Conservation (phyloP, 108 stramenopile species). For the Chaetoceros tenuissimus region DNA sequence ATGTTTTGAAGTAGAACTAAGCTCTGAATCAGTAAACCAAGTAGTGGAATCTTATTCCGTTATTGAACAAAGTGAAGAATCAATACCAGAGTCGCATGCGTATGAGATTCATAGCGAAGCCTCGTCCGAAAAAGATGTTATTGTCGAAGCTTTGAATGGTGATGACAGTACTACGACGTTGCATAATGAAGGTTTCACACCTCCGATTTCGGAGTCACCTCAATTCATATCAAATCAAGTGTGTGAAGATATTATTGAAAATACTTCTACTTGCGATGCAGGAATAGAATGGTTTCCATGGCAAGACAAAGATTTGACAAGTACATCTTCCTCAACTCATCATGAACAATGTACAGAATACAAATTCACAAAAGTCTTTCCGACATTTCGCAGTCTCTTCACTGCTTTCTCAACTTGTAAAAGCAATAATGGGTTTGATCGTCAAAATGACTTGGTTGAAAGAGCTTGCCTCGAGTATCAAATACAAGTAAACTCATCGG, state of each 20-base stretch:
- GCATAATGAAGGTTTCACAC: background rate
- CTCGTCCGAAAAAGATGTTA: no score
- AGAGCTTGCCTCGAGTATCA: background rate
- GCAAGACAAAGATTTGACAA: background rate
- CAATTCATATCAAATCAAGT: no score
- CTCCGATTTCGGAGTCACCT: no score
- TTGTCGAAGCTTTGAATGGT: no score
- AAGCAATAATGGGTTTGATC: background rate
- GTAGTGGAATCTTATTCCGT: no score
- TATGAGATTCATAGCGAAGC: no score
- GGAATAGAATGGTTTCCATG: background rate
- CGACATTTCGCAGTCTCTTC: background rate
- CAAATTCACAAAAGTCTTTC: background rate
- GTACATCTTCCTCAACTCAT: background rate
- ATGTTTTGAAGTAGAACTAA: no score
- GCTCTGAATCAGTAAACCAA: no score
- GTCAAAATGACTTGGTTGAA: background rate
- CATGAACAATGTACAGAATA: background rate
- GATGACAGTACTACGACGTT: no score
- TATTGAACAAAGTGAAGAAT: no score
- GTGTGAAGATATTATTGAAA: no score
- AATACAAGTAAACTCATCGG: background rate
- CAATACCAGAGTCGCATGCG: no score
- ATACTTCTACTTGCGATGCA: background rate
- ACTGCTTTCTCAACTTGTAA: background rate